Base-by-base conservation (phyloP, 768 basidiomycete genomes). In the Tylopilus balloui region DNA sequence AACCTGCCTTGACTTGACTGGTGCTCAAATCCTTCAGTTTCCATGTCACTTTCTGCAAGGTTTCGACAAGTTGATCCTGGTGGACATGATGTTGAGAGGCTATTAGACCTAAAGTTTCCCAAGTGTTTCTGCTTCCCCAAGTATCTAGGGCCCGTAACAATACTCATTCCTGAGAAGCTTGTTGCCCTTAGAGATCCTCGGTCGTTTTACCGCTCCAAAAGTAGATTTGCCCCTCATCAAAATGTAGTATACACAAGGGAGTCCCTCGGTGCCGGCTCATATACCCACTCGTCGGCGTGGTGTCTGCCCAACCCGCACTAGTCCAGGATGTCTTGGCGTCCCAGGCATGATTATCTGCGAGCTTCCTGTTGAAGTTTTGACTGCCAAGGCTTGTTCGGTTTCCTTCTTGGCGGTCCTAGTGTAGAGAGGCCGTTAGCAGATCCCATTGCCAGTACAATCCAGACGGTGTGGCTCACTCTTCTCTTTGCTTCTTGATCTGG, bases 401-500 rank as follows among this genome's bases (percentile, higher is more conserved):
- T 74, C 78, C 62, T 83, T 77, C 69, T 77, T 79, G 19, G 85
- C 83, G 38, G 71, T 65, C 65, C 86, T 90, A 53, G 23, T 23
- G 41, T 40, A 38, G 15, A 42, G 37, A 38, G 23, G 7, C 29
- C 13, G 45, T 59, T 47, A 50, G 42, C 20, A 47, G 47, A 17
- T 56, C 20, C 20, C 45, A 43, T 43, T 28, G 10, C 6, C 34
- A 15, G 6, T 43, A 19, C 15, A 41, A n/a, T 40, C 13, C 41
- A 31, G 1, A 15, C 59, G 52, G 53, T 25, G 40, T 7, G 34
- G 60, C 60, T 34, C 35, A 60, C 88, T 79, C 83, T 75, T 88
- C 86, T 47, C 90, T 78, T 56, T 89, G 81, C 47, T 76, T 78
- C 12, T 90, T 90, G 73, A 97, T 95, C 71, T 94, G 87, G 21